Evolutionary conservation across 306 rosid genomes (phyloP).

Genomic region (Acacia acuminata): DNA sequence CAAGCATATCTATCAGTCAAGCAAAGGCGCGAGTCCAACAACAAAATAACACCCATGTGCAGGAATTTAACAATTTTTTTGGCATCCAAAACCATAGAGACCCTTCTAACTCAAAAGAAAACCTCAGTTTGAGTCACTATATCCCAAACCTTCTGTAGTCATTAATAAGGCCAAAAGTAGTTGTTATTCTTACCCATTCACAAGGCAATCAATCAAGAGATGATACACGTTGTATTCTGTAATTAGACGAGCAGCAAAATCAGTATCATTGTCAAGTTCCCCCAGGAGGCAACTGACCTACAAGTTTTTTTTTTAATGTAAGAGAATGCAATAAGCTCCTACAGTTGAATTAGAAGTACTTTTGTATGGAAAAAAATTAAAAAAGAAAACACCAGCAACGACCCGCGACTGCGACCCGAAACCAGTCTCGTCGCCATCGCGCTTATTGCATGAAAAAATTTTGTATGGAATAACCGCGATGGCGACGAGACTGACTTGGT

Average conservation of each 20-base stretch:
- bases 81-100: neutral
- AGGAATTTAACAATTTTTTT: neutral
- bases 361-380: neutral
- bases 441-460: too few species aligned
- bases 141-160: neutral
- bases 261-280: slow-evolving; percentile 40
- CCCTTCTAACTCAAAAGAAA: neutral
- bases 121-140: neutral
- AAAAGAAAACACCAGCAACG: neutral
- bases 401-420: too few species aligned
- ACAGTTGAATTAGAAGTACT: neutral
- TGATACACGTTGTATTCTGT: slow-evolving; percentile 62
- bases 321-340: slow-evolving; percentile 15
- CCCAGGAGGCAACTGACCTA: slow-evolving; percentile 78
- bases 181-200: slow-evolving; percentile 67
- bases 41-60: neutral
- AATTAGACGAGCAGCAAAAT: slow-evolving; percentile 52
- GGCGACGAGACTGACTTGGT: too few species aligned
- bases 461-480: too few species aligned
- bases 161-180: slow-evolving; percentile 1
- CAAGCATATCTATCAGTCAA: neutral
- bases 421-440: too few species aligned
- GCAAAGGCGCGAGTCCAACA: neutral
- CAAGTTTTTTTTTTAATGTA: slow-evolving; percentile 14
- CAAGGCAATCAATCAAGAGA: slow-evolving; percentile 80